Evolutionary conservation across 2,329 filamentous ascomycete genomes (phyloP).

Genomic region (Alternaria triticina): DNA sequence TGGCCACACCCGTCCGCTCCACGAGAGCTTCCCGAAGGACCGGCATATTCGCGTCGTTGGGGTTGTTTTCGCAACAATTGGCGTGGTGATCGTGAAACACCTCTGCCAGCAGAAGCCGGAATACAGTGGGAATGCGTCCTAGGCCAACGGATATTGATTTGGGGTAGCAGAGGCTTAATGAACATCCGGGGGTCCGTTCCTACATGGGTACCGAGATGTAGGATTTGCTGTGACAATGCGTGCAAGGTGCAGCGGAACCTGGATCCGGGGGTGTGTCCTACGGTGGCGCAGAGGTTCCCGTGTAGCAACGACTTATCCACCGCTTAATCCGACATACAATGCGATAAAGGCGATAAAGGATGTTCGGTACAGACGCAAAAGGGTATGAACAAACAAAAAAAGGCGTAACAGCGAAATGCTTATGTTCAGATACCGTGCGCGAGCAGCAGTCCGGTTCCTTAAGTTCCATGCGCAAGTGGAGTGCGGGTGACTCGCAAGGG

Average conservation of each 20-base stretch:
- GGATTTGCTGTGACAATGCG: conserved; percentile 37
- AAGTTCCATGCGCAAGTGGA: conserved; percentile 40
- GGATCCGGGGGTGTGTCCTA: conserved; percentile 27
- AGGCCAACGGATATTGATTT: conserved; percentile 16
- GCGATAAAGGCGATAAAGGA: conserved; percentile 1
- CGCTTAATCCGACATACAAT: conserved; percentile 22
- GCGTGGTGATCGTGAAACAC: conserved; percentile 31
- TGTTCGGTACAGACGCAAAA: conserved; percentile 14
- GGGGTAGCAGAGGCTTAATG: conserved; percentile 29
- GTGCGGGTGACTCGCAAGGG: conserved; percentile 41
- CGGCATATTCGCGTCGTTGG: conserved; percentile 38
- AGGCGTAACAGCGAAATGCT: conserved; percentile 8
- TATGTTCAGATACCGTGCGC: conserved; percentile 34
- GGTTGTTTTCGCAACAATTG: conserved; percentile 14
- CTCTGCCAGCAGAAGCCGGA: conserved; percentile 45
- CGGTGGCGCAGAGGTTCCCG: conserved; percentile 26
- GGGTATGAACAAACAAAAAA: conserved; percentile 6
- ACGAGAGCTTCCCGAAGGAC: conserved; percentile 40
- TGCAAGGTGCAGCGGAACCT: conserved; percentile 37
- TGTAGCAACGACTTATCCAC: conserved; percentile 31
- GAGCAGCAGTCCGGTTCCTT: conserved; percentile 40
- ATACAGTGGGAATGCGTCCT: conserved; percentile 27
- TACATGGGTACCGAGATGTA: conserved; percentile 42
- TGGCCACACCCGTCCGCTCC: conserved; percentile 34
- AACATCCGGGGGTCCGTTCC: conserved; percentile 27